Conservation (phyloP, 169 alveolate genomes). For the Babesia bovis region DNA sequence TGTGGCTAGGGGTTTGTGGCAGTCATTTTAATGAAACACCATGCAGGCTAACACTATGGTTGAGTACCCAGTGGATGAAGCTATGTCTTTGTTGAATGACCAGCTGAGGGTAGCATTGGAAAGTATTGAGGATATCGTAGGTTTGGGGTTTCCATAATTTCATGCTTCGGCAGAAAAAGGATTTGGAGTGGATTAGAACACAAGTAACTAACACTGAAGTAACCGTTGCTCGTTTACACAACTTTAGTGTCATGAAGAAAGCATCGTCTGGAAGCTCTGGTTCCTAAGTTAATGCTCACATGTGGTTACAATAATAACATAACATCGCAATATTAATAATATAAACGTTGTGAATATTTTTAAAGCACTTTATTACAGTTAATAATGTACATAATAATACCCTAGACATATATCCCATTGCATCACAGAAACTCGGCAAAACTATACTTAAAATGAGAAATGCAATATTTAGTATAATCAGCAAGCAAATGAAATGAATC, state of each 20-base stretch:
- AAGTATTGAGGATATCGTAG: conserved; percentile 42
- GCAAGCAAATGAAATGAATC: too few relatives aligned
- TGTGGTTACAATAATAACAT: too few relatives aligned
- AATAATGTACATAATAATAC: too few relatives aligned
- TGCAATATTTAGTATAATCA: too few relatives aligned
- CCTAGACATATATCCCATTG: too few relatives aligned
- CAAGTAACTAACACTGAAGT: conserved; percentile 86
- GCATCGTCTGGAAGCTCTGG: background rate
- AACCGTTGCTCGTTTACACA: conserved; percentile 87
- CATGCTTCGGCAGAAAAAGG: conserved; percentile 68
- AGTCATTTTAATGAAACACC: background rate
- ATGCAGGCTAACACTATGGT: conserved; percentile 85
- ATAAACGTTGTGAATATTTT: too few relatives aligned
- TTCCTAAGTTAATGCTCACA: conserved; percentile 3
- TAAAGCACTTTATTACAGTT: too few relatives aligned
- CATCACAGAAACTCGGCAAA: too few relatives aligned
- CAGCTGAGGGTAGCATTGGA: conserved; percentile 57
- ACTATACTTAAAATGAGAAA: too few relatives aligned
- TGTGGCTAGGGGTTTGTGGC: conserved; percentile 84
- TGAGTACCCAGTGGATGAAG: conserved; percentile 86
- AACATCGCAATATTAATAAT: too few relatives aligned
- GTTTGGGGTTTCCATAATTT: background rate
- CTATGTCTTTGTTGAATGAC: conserved; percentile 76
- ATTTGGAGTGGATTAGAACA: conserved; percentile 81
- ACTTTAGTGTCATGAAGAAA: conserved; percentile 79